Percentiles rank a stretch among this genome's conserved stretches.
These are phyloP conservation scores for Lasiodiplodia hormozganensis DNA, from an alignment of 2,329 filamentous ascomycete species.

Conservation along the genomic window DNA sequence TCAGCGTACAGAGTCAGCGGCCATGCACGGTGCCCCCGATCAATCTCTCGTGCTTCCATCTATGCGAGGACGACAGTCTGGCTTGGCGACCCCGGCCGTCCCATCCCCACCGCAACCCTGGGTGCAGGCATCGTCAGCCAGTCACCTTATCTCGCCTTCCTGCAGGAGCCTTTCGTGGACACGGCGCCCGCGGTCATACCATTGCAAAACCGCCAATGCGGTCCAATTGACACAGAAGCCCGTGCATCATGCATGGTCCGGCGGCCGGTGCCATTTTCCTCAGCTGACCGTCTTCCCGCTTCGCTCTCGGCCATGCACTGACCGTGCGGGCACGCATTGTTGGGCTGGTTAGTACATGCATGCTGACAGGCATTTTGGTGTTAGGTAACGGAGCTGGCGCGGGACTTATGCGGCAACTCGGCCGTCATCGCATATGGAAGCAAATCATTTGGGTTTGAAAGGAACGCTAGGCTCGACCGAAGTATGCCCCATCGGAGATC, in stretches of 20 bases:
- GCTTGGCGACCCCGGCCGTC: conserved; percentile 24
- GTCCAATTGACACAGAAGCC: conserved; percentile 42
- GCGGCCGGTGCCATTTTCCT: conserved; percentile 42
- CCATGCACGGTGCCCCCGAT: conserved; percentile 27
- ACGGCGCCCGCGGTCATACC: conserved; percentile 46
- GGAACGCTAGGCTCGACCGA: conserved; percentile 55
- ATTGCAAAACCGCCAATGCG: conserved; percentile 39
- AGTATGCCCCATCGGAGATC: conserved; percentile 57
- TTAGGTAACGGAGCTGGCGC: conserved; percentile 50
- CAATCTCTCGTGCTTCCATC: conserved; percentile 30
- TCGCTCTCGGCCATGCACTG: conserved; percentile 45
- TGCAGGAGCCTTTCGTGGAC: conserved; percentile 47
- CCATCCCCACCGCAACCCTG: conserved; percentile 38
- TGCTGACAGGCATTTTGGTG: conserved; percentile 49
- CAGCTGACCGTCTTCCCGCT: conserved; percentile 48
- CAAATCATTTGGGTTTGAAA: conserved; percentile 51
- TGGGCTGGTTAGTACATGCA: conserved; percentile 49
- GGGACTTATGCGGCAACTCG: conserved; percentile 52
- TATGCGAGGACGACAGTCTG: conserved; percentile 28
- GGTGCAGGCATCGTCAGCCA: conserved; percentile 49
- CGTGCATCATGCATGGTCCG: conserved; percentile 48
- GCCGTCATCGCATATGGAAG: conserved; percentile 52
- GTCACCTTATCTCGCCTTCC: conserved; percentile 56
- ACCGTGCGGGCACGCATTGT: conserved; percentile 48
- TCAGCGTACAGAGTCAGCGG: conserved; percentile 28